Evolutionary conservation across 306 rosid genomes (phyloP), one percentile per base, ranked within the genome.

Genomic region (Vigna mungo): DNA sequence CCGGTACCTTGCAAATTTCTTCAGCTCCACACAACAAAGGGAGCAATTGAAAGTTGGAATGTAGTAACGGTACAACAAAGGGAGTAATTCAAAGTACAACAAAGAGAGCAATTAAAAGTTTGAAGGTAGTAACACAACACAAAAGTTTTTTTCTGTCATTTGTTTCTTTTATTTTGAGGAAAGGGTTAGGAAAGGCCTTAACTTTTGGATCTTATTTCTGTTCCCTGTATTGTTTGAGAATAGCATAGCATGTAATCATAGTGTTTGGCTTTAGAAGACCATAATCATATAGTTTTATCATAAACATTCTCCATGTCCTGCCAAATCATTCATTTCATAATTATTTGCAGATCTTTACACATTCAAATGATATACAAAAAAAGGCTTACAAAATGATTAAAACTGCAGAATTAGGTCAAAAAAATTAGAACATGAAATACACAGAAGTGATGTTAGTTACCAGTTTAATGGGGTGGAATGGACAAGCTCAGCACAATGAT

Each of bases 251-350:
- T 21, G 23, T 70, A 76, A 83, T 60, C 80, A 95, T 72, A 75
- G 81, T 72, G 52, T 71, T 63, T 9, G 82, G 86, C 78, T 92
- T 90, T 60, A 90, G 89, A 75, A 95, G 96, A 73, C 87, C 92
- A 13, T 84, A 90, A 79, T 82, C 88, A 87, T 84, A 89, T 48
- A 92, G 80, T 80, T 89, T 95, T 84, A 90, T 81, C 96, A 85
- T 87, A 21, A 86, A 84, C 60, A 88, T 10, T 81, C 88, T 89
- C 97, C 97, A 95, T 53, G 65, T 37, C 90, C 98, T 95, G 91
- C 80, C 80, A 88, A 83, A 58, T 68, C 49, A 69, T 61, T 3
- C 63, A 59, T 13, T 25, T 49, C 18, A 36, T 60, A 30, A 47
- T 60, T 72, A 74, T 43, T 54, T 78, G 48, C 41, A 77, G 49